Evolutionary conservation across 345 rosid genomes (phyloP).

Genomic region (Aquilaria yunnanensis): DNA sequence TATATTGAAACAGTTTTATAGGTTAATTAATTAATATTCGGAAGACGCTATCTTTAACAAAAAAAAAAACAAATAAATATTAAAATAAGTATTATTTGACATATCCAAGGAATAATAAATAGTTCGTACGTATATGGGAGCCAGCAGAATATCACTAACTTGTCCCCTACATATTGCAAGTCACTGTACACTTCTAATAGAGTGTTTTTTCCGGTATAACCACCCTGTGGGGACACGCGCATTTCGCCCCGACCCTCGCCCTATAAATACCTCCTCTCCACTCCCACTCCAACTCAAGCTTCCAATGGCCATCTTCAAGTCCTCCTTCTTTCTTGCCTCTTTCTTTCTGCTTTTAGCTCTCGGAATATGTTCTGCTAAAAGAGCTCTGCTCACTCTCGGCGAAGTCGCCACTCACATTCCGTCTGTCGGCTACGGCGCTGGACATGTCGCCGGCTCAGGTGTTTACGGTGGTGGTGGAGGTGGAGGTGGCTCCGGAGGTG

Average conservation of each 20-base stretch:
- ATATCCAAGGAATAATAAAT: too few relatives aligned
- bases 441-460: constrained; percentile 3
- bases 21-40: too few relatives aligned
- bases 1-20: too few relatives aligned
- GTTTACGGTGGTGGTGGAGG: constrained; percentile 16
- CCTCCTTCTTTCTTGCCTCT: constrained; percentile 9
- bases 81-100: too few relatives aligned
- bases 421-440: constrained; percentile 6
- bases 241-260: constrained; percentile 12
- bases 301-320: constrained; percentile 22
- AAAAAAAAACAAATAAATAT: too few relatives aligned
- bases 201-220: background rate
- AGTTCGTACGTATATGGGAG: too few relatives aligned
- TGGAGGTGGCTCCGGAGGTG: constrained; percentile 21
- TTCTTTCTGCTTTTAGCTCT: constrained; percentile 27
- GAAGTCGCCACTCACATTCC: constrained; percentile 15
- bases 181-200: background rate
- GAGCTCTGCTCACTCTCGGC: constrained; percentile 31
- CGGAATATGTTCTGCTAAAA: constrained; percentile 32
- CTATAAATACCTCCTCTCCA: constrained; percentile 26
- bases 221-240: background rate
- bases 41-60: too few relatives aligned
- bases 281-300: constrained; percentile 7
- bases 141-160: too few relatives aligned
- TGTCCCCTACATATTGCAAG: background rate